A percentile compares a stretch with the other conserved stretches of the same genome.
phyloP scores from a whole-genome alignment of 2,329 filamentous ascomycete species.

The Penicillium aurantiogriseum region DNA sequence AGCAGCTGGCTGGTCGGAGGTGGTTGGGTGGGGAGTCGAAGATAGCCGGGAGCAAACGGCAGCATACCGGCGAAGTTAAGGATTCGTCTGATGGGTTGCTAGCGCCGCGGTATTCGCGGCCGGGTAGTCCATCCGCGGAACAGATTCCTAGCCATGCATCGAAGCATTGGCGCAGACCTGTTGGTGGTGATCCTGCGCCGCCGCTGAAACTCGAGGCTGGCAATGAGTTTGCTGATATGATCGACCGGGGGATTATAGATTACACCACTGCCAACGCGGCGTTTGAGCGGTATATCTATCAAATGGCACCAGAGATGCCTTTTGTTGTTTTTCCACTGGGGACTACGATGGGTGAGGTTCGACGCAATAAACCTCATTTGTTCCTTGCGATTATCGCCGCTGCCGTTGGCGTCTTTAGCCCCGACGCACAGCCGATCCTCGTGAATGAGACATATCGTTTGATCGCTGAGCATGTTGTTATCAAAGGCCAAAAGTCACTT shows the following conservation, averaged over 20 bases:
- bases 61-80: slow-evolving; percentile 32
- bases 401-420: slow-evolving; percentile 52
- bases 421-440: slow-evolving; percentile 60
- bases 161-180: slow-evolving; percentile 26
- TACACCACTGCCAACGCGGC: slow-evolving; percentile 53
- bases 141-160: slow-evolving; percentile 17
- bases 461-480: slow-evolving; percentile 71
- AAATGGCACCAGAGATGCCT: slow-evolving; percentile 57
- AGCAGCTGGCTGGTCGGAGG: slow-evolving; percentile 35
- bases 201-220: slow-evolving; percentile 16
- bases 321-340: slow-evolving; percentile 57
- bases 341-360: slow-evolving; percentile 54
- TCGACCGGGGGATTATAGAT: slow-evolving; percentile 53
- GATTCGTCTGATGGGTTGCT: slow-evolving; percentile 14
- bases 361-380: slow-evolving; percentile 58
- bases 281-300: slow-evolving; percentile 56
- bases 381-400: slow-evolving; percentile 59
- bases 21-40: slow-evolving; percentile 25
- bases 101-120: slow-evolving; percentile 24
- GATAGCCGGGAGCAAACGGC: slow-evolving; percentile 33
- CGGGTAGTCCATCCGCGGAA: slow-evolving; percentile 22
- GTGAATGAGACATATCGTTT: slow-evolving; percentile 68
- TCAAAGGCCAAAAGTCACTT: slow-evolving; percentile 75
- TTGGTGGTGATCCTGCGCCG: slow-evolving; percentile 14
- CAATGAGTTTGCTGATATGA: slow-evolving; percentile 45